Evolutionary conservation across 1,139 yeast species (phyloP).

Genomic region (Suhomyces guaymorum): DNA sequence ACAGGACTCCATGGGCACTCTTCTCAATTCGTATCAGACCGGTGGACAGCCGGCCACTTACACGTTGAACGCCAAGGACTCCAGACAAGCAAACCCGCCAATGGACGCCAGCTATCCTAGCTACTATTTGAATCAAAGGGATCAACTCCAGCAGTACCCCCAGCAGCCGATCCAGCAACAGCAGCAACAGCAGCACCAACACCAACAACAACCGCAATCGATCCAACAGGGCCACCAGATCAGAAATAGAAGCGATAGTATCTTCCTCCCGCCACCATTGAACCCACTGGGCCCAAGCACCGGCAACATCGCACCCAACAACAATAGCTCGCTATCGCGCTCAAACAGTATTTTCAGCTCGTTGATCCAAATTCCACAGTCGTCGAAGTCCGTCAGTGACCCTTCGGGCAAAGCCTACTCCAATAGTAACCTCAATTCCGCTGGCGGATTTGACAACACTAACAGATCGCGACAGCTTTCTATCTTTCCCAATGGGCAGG

Average conservation of each 20-base stretch:
- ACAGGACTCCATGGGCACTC: constrained; percentile 20
- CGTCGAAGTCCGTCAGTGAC: constrained; percentile 39
- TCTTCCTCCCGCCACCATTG: constrained; percentile 29
- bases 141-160: constrained; percentile 6
- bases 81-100: constrained; percentile 6
- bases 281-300: constrained; percentile 5
- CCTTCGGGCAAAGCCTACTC: constrained; percentile 16
- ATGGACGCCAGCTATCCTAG: constrained; percentile 18
- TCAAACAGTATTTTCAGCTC: constrained; percentile 47
- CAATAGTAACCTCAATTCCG: constrained; percentile 15
- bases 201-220: constrained; percentile 11
- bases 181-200: constrained; percentile 6
- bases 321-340: constrained; percentile 23
- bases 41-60: constrained; percentile 12
- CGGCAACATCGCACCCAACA: constrained; percentile 5
- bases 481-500: constrained; percentile 16
- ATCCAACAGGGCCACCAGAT: constrained; percentile 7
- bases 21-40: constrained; percentile 17
- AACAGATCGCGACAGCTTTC: constrained; percentile 18
- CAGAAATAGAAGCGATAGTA: constrained; percentile 25
- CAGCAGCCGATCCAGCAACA: constrained; percentile 3
- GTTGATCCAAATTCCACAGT: constrained; percentile 42
- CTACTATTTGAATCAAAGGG: constrained; percentile 20
- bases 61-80: constrained; percentile 10
- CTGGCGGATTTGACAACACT: constrained; percentile 19